Evolutionary conservation across 108 stramenopile species (phyloP).

Genomic region (Bacterosira constricta): DNA sequence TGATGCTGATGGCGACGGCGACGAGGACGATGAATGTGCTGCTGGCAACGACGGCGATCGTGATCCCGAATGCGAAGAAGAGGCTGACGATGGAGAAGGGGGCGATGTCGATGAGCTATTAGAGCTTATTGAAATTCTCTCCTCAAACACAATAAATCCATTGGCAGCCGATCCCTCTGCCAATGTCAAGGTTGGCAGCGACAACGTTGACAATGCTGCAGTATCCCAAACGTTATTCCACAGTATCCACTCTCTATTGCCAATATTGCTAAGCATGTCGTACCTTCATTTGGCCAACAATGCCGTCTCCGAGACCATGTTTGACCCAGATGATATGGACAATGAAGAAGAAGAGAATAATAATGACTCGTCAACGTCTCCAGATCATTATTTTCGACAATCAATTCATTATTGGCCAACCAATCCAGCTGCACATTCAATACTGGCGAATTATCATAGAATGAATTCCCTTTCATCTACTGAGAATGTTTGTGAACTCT

Average conservation of each 20-base stretch:
- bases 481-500: slow-evolving; percentile 29
- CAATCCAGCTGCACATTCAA: slow-evolving; percentile 21
- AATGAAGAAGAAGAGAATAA: background rate
- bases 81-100: slow-evolving; percentile 8
- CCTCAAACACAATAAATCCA: background rate
- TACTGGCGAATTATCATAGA: slow-evolving; percentile 18
- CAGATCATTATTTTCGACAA: background rate
- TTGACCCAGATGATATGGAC: background rate
- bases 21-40: slow-evolving; percentile 50
- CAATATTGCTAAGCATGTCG: slow-evolving; percentile 61
- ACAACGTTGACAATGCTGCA: background rate
- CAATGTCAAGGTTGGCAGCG: background rate
- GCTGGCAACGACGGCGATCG: slow-evolving; percentile 44
- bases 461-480: background rate
- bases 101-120: slow-evolving; percentile 70
- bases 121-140: slow-evolving; percentile 50
- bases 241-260: slow-evolving; percentile 47
- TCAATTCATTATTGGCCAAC: slow-evolving; percentile 15
- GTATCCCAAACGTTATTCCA: background rate
- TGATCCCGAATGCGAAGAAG: slow-evolving; percentile 9
- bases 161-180: background rate
- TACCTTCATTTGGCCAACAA: slow-evolving; percentile 63
- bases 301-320: slow-evolving; percentile 51
- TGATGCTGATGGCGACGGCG: slow-evolving; percentile 44
- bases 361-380: slow-evolving; percentile 13